These are phyloP conservation scores for Holtermannia corniformis DNA, from an alignment of 768 basidiomycete species.

Conservation along the genomic window DNA sequence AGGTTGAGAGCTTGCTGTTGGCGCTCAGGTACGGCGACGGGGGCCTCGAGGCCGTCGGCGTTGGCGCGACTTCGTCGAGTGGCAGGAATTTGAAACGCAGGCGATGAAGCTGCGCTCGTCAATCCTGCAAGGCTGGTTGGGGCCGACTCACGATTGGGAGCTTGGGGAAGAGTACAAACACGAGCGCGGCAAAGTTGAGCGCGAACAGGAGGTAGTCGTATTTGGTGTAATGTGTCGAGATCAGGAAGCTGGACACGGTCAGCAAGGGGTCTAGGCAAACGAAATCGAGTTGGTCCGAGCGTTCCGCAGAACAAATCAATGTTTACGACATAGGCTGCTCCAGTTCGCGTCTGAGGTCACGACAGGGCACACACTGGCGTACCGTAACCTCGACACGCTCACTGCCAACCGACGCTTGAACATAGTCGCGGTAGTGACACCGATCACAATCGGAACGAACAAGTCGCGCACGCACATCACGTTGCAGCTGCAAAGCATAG, in stretches of 20 bases:
- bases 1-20: no score
- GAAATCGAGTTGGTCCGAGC: conserved; percentile 3
- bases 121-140: not conserved
- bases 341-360: no score
- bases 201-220: conserved; percentile 92
- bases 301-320: not conserved
- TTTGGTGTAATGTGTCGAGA: conserved; percentile 95
- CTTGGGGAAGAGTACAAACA: conserved; percentile 80
- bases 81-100: conserved; percentile 31
- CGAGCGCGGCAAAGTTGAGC: conserved; percentile 69
- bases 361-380: no score
- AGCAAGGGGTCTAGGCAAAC: not conserved
- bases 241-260: conserved; percentile 61
- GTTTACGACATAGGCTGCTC: not conserved
- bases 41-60: conserved; percentile 19
- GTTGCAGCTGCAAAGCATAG: no score
- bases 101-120: conserved; percentile 22
- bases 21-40: conserved; percentile 6
- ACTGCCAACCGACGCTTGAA: no score
- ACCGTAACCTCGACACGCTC: no score
- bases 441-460: no score
- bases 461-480: no score
- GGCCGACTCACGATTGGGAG: conserved; percentile 66
- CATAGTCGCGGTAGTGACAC: no score
- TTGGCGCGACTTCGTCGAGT: conserved; percentile 8